phyloP scores from a whole-genome alignment of 108 stramenopile genomes.

The Nitzschia inconspicua region DNA sequence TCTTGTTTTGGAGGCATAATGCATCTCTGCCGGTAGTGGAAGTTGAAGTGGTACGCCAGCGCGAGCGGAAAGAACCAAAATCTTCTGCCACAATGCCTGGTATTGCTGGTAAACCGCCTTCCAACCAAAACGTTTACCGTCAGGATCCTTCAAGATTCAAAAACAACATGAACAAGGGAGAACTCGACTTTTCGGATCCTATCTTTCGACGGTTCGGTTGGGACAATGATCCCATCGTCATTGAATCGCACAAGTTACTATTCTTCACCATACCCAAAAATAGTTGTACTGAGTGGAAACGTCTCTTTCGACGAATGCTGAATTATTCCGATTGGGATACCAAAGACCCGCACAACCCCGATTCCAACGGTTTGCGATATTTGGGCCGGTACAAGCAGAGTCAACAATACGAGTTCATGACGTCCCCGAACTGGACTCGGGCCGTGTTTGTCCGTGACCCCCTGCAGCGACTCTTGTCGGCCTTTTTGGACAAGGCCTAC shows the following conservation, averaged over 20 bases:
- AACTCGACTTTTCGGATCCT: neutral
- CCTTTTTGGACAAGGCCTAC: constrained; percentile 48
- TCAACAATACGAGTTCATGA: constrained; percentile 29
- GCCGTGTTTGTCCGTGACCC: constrained; percentile 69
- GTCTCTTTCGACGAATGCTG: constrained; percentile 47
- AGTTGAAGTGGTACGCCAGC: too few species aligned
- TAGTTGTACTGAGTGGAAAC: constrained; percentile 42
- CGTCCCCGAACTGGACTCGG: constrained; percentile 36
- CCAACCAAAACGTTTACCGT: too few species aligned
- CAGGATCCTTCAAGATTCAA: too few species aligned
- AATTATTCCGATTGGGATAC: constrained; percentile 25
- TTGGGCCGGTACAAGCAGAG: constrained; percentile 26
- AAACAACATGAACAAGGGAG: too few species aligned
- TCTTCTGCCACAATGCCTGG: too few species aligned
- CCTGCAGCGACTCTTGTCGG: constrained; percentile 43
- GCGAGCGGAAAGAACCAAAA: too few species aligned
- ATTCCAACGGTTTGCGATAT: constrained; percentile 42
- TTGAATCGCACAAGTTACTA: constrained; percentile 42
- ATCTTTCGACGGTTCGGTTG: constrained; percentile 6
- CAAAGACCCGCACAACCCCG: constrained; percentile 32
- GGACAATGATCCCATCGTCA: constrained; percentile 42
- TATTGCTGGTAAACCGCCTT: too few species aligned
- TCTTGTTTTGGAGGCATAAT: too few species aligned
- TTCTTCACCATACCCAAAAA: constrained; percentile 58
- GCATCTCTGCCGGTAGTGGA: too few species aligned